phyloP scores from a whole-genome alignment of 2,329 filamentous ascomycete genomes.

The Phyllosticta citriasiana region DNA sequence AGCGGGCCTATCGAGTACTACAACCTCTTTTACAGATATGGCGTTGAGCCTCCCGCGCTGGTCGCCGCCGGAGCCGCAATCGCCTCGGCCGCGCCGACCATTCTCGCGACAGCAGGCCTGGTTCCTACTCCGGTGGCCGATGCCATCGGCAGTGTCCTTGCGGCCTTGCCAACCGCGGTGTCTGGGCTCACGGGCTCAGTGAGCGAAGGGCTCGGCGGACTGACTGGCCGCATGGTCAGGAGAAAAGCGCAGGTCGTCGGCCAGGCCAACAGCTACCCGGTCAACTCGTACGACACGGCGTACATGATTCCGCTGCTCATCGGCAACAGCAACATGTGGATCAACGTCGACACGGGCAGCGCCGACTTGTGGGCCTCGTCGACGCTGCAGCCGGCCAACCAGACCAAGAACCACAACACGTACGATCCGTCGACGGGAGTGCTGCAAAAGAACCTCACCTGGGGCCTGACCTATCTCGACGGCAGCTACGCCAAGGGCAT shows the following conservation, averaged over 20 bases:
- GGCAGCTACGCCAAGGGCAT: slow-evolving; percentile 52
- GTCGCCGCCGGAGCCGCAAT: neutral
- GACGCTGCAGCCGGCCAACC: neutral
- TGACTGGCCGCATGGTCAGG: neutral
- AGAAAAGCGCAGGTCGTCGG: neutral
- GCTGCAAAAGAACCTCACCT: slow-evolving; percentile 33
- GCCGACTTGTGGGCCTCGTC: slow-evolving; percentile 47
- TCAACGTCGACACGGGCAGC: slow-evolving; percentile 64
- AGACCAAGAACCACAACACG: slow-evolving; percentile 40
- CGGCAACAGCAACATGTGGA: slow-evolving; percentile 37
- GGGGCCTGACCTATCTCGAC: slow-evolving; percentile 57
- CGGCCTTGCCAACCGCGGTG: neutral
- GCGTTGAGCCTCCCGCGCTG: neutral
- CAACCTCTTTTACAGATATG: neutral
- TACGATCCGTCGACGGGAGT: slow-evolving; percentile 43
- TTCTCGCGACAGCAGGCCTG: neutral
- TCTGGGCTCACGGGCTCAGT: neutral
- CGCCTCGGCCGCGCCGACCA: neutral
- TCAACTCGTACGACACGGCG: slow-evolving; percentile 19
- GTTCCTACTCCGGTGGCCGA: neutral
- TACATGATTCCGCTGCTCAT: slow-evolving; percentile 48
- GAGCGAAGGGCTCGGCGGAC: neutral
- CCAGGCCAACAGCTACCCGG: neutral
- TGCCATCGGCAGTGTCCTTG: neutral
- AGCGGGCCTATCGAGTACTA: neutral